Conservation (phyloP, 768 basidiomycete genomes). For the Lactifluus subvellereus region DNA sequence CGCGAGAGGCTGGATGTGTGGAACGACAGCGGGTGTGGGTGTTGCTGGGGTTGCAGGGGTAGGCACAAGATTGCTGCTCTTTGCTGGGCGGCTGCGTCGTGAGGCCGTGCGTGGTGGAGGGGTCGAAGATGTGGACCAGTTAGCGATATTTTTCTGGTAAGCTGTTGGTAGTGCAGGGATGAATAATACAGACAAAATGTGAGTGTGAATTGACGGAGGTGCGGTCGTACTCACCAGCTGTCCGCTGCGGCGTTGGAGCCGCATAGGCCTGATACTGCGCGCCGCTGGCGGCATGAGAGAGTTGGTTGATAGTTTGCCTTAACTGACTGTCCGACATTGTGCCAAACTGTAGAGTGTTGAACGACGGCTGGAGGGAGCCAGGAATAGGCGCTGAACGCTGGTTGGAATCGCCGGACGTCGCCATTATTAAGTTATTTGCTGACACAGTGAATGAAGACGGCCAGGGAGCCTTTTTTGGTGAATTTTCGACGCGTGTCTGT, state of each 20-base stretch:
- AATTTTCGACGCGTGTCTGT: conserved; percentile 29
- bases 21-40: conserved; percentile 34
- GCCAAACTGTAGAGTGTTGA: conserved; percentile 31
- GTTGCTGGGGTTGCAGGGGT: conserved; percentile 22
- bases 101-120: conserved; percentile 48
- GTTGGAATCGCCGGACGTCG: conserved; percentile 16
- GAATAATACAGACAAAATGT: neutral
- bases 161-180: conserved; percentile 31
- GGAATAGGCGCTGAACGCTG: conserved; percentile 15
- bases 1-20: conserved; percentile 31
- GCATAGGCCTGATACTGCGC: conserved; percentile 34
- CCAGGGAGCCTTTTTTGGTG: conserved; percentile 25
- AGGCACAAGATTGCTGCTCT: conserved; percentile 40
- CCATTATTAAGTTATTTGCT: conserved; percentile 12
- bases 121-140: conserved; percentile 58
- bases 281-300: conserved; percentile 34
- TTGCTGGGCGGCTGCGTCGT: conserved; percentile 35
- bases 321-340: conserved; percentile 59
- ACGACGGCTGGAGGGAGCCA: conserved; percentile 2
- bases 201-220: neutral
- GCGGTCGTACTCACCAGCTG: conserved; percentile 2
- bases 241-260: conserved; percentile 30
- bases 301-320: conserved; percentile 54
- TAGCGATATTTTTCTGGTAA: conserved; percentile 65
- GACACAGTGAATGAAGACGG: conserved; percentile 15